These are phyloP conservation scores for Monilinia polystroma DNA, from an alignment of 2,329 filamentous ascomycete species.

Conservation along the genomic window DNA sequence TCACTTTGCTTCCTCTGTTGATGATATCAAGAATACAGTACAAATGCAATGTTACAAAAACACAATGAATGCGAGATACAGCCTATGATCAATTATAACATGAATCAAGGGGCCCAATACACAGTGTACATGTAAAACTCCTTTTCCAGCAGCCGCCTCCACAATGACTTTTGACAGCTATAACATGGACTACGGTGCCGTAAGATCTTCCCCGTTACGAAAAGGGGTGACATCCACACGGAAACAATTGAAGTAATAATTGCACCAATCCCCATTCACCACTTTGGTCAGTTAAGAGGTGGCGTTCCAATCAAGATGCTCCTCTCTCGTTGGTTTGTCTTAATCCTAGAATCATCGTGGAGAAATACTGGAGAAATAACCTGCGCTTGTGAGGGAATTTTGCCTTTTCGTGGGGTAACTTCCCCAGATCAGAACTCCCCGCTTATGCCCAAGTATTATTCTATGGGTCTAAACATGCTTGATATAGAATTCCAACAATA, in stretches of 20 bases:
- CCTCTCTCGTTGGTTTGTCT: background rate
- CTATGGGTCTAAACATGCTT: background rate
- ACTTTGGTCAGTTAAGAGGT: background rate
- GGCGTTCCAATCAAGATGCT: conserved; percentile 8
- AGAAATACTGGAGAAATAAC: conserved; percentile 17
- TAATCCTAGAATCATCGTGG: conserved; percentile 6
- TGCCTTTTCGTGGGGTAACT: conserved; percentile 9
- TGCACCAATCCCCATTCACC: conserved; percentile 15
- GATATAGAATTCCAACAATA: background rate
- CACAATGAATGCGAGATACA: background rate
- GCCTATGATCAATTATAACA: background rate
- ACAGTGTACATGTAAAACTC: conserved; percentile 4
- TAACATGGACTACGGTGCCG: conserved; percentile 9
- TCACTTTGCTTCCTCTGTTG: background rate
- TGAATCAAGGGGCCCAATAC: background rate
- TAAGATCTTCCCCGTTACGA: background rate
- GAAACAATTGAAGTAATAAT: conserved; percentile 18
- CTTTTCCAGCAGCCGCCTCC: background rate
- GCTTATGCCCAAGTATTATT: background rate
- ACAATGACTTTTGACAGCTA: background rate
- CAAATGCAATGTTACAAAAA: background rate
- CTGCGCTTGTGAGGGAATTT: background rate
- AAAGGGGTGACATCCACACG: conserved; percentile 11
- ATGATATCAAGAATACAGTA: background rate
- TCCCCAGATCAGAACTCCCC: conserved; percentile 15